phyloP scores from a whole-genome alignment of 345 rosid genomes.

The Dimocarpus longan region DNA sequence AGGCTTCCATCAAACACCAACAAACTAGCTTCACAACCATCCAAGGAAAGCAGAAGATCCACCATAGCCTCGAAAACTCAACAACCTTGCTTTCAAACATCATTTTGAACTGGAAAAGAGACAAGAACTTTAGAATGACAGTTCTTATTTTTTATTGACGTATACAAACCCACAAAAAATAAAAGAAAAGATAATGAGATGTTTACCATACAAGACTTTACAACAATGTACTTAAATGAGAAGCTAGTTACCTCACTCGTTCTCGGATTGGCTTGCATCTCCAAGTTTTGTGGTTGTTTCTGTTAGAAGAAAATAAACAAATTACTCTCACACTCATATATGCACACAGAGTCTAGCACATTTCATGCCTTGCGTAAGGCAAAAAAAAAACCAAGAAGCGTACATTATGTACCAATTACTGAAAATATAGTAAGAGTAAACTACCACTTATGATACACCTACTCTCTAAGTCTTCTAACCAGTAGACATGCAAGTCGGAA shows the following conservation, averaged over 20 bases:
- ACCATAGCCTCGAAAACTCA: constrained; percentile 14
- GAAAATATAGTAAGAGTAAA: background rate
- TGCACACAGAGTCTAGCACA: background rate
- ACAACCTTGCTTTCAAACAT: constrained; percentile 22
- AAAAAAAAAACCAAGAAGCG: background rate
- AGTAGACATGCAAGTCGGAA: background rate
- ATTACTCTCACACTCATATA: background rate
- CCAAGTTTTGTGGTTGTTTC: background rate
- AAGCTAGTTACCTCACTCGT: background rate
- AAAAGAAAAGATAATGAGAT: background rate
- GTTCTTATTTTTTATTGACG: constrained; percentile 5
- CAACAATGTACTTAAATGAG: background rate
- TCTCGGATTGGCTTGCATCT: background rate
- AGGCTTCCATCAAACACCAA: constrained; percentile 9
- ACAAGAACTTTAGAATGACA: constrained; percentile 11
- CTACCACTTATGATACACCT: background rate
- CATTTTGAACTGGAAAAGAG: constrained; percentile 22
- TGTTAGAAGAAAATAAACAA: background rate
- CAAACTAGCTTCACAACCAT: constrained; percentile 19
- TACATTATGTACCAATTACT: background rate
- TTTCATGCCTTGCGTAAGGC: no score
- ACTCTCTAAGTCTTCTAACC: background rate
- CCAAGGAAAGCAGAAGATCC: constrained; percentile 7
- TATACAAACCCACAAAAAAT: constrained; percentile 7
- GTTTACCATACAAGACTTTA: background rate